These are phyloP conservation scores for Capsella bursapastoris DNA, from an alignment of 345 rosid genomes.

Conservation along the genomic window DNA sequence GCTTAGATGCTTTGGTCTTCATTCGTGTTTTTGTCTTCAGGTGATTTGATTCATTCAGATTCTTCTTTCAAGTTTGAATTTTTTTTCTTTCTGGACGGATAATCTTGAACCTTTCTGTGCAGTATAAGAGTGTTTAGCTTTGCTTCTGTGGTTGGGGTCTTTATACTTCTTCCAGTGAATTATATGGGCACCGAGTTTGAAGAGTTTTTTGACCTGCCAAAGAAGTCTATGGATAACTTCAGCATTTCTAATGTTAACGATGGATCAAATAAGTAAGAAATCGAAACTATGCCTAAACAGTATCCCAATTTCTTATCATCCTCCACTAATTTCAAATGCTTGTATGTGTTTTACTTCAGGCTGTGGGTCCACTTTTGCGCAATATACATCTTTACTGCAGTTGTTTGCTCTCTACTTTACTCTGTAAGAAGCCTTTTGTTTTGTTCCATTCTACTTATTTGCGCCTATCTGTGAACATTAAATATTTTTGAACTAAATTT, in stretches of 20 bases:
- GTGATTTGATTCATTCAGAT: slow-evolving; percentile 39
- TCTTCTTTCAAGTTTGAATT: background rate
- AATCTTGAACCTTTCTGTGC: slow-evolving; percentile 36
- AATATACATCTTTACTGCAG: slow-evolving; percentile 76
- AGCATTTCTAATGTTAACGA: slow-evolving; percentile 82
- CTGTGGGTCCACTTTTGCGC: slow-evolving; percentile 95
- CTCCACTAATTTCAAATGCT: slow-evolving; percentile 3
- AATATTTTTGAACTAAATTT: slow-evolving; percentile 26
- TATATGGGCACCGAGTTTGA: slow-evolving; percentile 75
- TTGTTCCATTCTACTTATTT: slow-evolving; percentile 18
- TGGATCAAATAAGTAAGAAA: slow-evolving; percentile 76
- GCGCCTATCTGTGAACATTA: background rate
- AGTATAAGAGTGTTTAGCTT: slow-evolving; percentile 71
- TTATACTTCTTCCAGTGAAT: slow-evolving; percentile 81
- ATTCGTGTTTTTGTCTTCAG: slow-evolving; percentile 74
- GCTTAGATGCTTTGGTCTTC: slow-evolving; percentile 83
- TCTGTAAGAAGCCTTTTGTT: slow-evolving; percentile 56
- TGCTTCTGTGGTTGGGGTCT: slow-evolving; percentile 70
- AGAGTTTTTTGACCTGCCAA: slow-evolving; percentile 62
- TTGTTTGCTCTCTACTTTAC: slow-evolving; percentile 90
- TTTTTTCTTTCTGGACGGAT: background rate
- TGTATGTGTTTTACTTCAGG: slow-evolving; percentile 59
- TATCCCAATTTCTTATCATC: background rate
- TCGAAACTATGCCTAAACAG: background rate
- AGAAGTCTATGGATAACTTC: slow-evolving; percentile 77